Evolutionary conservation across 805 yeast genomes (phyloP), one percentile per base, ranked within the genome.

Genomic region (Wickerhamiella galacta): DNA sequence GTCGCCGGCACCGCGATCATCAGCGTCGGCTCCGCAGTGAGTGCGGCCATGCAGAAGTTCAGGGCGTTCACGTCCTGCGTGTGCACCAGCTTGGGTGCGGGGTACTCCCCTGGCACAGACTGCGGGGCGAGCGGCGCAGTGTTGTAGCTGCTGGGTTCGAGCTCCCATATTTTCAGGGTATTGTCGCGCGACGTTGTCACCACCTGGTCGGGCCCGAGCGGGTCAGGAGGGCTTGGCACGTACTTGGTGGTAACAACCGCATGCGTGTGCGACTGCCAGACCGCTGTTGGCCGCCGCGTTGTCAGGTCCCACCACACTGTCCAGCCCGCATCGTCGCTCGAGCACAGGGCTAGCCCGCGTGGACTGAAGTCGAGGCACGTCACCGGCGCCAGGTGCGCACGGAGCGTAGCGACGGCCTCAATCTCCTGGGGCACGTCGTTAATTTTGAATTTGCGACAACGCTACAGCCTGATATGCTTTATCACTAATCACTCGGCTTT

Each of bases 151-250:
- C 62, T 14, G 64, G 46, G 24, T 53, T 41, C 41, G 9, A 55
- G 37, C 4, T 49, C 38, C 48, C 49, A 55, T 1, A 58, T 38
- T 18, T 48, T 35, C 31, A 58, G 37, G 37, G 51, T 60, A 16
- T 75, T 70, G 49, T 79, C 92, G 35, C 79, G 60, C 0, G 75
- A 75, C 47, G 79, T 90, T 2, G 78, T 72, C 16, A 73, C 37
- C 1, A 76, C 36, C 16, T 53, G 45, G n/a, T 70, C 67, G 47
- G 19, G 8, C 10, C 55, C 4, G n/a, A n/a, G n/a, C n/a, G n/a
- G n/a, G n/a, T n/a, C n/a, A n/a, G n/a, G n/a, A n/a, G n/a, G n/a
- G n/a, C 44, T 33, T 3, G 30, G 29, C 30, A 33, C 32, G 43
- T 66, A 72, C 34, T 56, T 51, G 2, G 76, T 46, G 1, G 75